Base-by-base conservation (phyloP, 352 stramenopile species). In the Pythium folliculosum region DNA sequence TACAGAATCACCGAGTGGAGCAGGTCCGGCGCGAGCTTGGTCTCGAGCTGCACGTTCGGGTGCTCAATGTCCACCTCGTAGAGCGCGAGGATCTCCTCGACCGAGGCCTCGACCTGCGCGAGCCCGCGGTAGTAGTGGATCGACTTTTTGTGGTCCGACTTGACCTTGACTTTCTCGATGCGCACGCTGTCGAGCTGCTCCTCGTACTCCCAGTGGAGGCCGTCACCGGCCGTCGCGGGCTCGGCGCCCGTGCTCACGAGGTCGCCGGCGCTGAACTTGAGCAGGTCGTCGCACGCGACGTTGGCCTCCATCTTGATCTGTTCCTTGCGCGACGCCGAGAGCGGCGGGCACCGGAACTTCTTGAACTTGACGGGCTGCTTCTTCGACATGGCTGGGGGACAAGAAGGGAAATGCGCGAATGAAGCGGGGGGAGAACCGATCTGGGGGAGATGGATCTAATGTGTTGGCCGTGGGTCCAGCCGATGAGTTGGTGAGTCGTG, bases 1-100 rank as follows among this genome's bases (percentile, higher is more conserved):
- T 93, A 93, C 3, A 93, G 75, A 50, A 93, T 82, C 19, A 89
- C 79, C 44, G 85, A 94, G 71, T 94, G 83, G 14, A 94, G 63
- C 56, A 94, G 73, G 44, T 94, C 81, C 0, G 84, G 84, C 16
- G 83, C 79, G 0, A 94, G 69, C 58, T 91, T 91, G 62, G 79
- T 82, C 64, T 94, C 82, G 23, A 92, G 71, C 61, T 91, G 77
- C 57, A 90, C 78, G 60, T 94, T 91, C 14, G 82, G 80, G 71
- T 92, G 83, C 10, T 75, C 60, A 62, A 90, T 79, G 67, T 91
- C 82, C 22, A 94, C 80, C 32, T 89, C 76, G 65, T 91, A 91
- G 14, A 91, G 73, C 62, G 90, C 79, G 73, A 91, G 80, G 54
- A 91, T 65, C 65, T 94, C 83, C 14, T 92, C 85, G 2, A 94